Conservation (phyloP, 495 filamentous ascomycete species). For the Articulospora tetracladia region DNA sequence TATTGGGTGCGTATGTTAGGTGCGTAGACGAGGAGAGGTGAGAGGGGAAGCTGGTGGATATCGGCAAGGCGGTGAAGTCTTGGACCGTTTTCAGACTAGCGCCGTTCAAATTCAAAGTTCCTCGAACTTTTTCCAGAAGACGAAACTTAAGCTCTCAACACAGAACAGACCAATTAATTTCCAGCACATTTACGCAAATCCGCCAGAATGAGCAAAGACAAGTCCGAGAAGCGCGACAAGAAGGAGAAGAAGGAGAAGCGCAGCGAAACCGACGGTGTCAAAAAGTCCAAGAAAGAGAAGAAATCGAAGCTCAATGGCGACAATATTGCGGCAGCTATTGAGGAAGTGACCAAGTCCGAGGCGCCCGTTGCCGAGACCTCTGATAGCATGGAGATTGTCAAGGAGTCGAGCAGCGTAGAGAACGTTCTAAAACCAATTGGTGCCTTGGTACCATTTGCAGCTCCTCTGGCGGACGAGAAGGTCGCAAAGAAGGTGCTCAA, state of each 20-base stretch:
- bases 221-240: conserved; percentile 43
- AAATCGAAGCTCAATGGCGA: conserved; percentile 62
- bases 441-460: conserved; percentile 88
- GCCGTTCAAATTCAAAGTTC: neutral
- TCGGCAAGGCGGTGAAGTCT: neutral
- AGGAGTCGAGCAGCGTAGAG: conserved; percentile 26
- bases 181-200: neutral
- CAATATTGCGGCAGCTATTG: conserved; percentile 48
- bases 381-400: conserved; percentile 44
- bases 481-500: conserved; percentile 87
- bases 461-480: conserved; percentile 89
- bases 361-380: conserved; percentile 33
- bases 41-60: neutral
- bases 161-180: neutral
- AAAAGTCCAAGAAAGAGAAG: conserved; percentile 69
- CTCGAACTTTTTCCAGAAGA: conserved; percentile 1
- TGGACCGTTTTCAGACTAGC: neutral
- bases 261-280: conserved; percentile 69
- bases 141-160: neutral
- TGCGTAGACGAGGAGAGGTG: no score
- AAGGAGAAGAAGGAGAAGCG: conserved; percentile 83
- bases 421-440: conserved; percentile 48
- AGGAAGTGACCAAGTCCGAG: conserved; percentile 35
- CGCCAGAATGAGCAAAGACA: conserved; percentile 26
- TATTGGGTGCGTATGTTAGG: no score